Evolutionary conservation across 768 basidiomycete genomes (phyloP), one percentile per base, ranked within the genome.

Genomic region (Russula lepida): DNA sequence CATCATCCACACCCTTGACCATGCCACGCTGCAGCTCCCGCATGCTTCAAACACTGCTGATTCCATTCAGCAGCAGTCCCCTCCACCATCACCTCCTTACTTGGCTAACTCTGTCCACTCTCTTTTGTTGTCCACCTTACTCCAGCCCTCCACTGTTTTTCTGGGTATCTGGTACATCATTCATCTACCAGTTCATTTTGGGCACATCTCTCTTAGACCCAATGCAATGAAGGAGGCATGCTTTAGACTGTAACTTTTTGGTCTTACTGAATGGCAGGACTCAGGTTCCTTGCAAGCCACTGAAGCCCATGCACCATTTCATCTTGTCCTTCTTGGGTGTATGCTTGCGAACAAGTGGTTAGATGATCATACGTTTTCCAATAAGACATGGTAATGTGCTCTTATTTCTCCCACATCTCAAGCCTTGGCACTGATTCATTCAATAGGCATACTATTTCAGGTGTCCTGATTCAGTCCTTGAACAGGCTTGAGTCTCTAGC

Each of bases 271-370:
- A 62, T 68, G 71, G 19, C 71, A 71, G 49, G 68, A 76, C 21
- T 60, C 72, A 19, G 68, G 72, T 28, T 82, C 83, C 43, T 70
- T 73, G 64, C 81, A 83, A 49, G 73, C 74, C 3, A 72, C 75
- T 52, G 86, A 88, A 69, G 75, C 77, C 6, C 79, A 77, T 61
- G 84, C 83, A 1, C 83, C 86, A 11, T 91, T 90, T 72, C 82
- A 86, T 56, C 77, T 92, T 46, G 77, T 91, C 60, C 80, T 92
- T 25, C 77, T 92, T 25, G 89, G 89, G 21, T 89, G 84, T 64
- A 90, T 92, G 88, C 75, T 92, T 35, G 88, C 89, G 21, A 91
- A 91, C 72, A 92, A 92, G 73, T 91, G 89, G 89, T 69, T 92
- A 65, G 89, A 91, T 65, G 89, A 92, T 67, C 89, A 92, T 68